Percentiles rank a stretch among this genome's conserved stretches.
Conservation (phyloP, 208 protist genomes). For the Acanthamoeba comandoni region DNA sequence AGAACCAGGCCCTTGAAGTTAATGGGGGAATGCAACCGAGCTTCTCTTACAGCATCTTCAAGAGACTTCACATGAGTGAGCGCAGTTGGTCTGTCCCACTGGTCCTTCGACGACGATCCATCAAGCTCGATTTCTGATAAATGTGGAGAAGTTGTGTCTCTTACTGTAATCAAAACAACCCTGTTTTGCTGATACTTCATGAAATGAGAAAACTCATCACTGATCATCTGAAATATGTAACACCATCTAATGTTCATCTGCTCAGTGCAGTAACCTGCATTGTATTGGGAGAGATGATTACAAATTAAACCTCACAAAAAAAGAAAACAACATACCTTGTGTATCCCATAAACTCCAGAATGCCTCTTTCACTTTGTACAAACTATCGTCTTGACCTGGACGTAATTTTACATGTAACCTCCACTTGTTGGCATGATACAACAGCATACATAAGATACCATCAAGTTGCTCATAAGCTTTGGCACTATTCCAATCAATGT, state of each 20-base stretch:
- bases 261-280: no score
- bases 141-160: slow-evolving; percentile 1
- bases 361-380: no score
- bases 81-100: neutral
- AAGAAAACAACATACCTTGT: no score
- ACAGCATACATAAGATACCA: slow-evolving; percentile 5
- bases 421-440: no score
- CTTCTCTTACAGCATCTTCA: neutral
- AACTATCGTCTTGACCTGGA: no score
- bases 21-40: slow-evolving; percentile 11
- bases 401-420: no score
- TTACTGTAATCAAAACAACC: slow-evolving; percentile 17
- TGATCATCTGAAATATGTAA: slow-evolving; percentile 55
- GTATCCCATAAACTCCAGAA: no score
- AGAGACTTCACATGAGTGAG: neutral
- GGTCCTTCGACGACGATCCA: neutral
- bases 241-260: slow-evolving; percentile 17
- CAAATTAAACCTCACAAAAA: no score
- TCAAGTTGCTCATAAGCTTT: slow-evolving; percentile 47
- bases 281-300: no score
- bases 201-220: neutral
- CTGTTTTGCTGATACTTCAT: slow-evolving; percentile 29
- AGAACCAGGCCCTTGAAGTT: slow-evolving; percentile 59
- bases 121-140: neutral
- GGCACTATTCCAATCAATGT: slow-evolving; percentile 32